These are phyloP conservation scores for Vanderwaltozyma yarrowii DNA, from an alignment of 805 yeast species.

Conservation along the genomic window DNA sequence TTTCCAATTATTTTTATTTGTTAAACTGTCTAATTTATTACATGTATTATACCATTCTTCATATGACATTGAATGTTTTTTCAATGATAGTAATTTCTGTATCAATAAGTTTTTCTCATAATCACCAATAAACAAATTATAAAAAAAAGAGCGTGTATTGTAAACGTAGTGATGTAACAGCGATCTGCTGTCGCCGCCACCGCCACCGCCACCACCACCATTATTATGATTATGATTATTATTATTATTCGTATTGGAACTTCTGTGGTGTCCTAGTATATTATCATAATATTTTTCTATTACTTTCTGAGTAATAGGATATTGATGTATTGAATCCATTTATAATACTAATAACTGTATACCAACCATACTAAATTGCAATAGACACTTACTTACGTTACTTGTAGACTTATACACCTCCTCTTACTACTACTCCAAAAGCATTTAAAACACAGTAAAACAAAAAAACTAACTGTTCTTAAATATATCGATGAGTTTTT, in stretches of 20 bases:
- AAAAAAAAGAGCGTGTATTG: conserved; percentile 6
- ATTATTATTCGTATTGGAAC: too few relatives aligned
- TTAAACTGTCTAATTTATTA: conserved; percentile 49
- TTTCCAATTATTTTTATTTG: conserved; percentile 69
- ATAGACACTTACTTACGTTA: too few relatives aligned
- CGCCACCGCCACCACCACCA: conserved; percentile 8
- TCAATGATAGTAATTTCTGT: conserved; percentile 33
- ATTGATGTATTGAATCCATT: not conserved
- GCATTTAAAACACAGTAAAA: too few relatives aligned
- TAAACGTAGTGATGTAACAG: not conserved
- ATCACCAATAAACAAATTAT: conserved; percentile 12
- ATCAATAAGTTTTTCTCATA: conserved; percentile 29
- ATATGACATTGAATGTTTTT: conserved; percentile 41
- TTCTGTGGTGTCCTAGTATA: too few relatives aligned
- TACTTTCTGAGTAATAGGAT: conserved; percentile 18
- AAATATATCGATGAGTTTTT: too few relatives aligned
- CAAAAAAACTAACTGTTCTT: too few relatives aligned
- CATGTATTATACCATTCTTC: conserved; percentile 62
- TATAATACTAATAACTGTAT: too few relatives aligned
- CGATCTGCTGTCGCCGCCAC: too few relatives aligned
- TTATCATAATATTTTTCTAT: conserved; percentile 14
- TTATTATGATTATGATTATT: not conserved
- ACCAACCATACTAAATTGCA: too few relatives aligned
- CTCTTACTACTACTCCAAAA: too few relatives aligned
- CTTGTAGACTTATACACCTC: too few relatives aligned